Percentiles rank a stretch among this genome's conserved stretches.
phyloP scores from a whole-genome alignment of 2,329 filamentous ascomycete genomes.

The Aspergillus cejpii region DNA sequence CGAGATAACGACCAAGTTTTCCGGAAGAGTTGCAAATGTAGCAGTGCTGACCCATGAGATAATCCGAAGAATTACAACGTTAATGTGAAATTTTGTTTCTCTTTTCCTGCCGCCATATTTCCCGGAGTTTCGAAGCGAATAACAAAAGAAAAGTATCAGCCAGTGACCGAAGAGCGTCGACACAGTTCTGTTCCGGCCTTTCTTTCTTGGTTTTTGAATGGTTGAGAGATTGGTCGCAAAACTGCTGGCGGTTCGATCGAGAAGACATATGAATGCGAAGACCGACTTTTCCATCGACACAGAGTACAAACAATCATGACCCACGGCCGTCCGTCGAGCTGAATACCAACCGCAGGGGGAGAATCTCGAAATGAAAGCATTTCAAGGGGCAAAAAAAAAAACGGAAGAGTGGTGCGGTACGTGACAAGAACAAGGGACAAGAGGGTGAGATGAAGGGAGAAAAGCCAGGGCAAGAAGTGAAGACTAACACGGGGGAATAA shows the following conservation, averaged over 20 bases:
- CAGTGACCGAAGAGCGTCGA: slow-evolving; percentile 34
- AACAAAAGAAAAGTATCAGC: slow-evolving; percentile 36
- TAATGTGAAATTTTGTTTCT: slow-evolving; percentile 30
- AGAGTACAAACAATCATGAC: slow-evolving; percentile 34
- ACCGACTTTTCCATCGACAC: slow-evolving; percentile 26
- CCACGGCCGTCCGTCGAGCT: slow-evolving; percentile 33
- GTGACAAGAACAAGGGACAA: slow-evolving; percentile 14
- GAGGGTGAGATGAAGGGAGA: slow-evolving; percentile 12
- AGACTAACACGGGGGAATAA: slow-evolving; percentile 9
- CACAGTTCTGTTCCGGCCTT: slow-evolving; percentile 23
- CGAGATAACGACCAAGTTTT: slow-evolving; percentile 35
- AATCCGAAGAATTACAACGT: slow-evolving; percentile 44
- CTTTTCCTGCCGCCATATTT: slow-evolving; percentile 39
- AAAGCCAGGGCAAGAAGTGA: slow-evolving; percentile 18
- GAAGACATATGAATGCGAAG: slow-evolving; percentile 32
- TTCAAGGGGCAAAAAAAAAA: no score
- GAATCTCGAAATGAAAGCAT: slow-evolving; percentile 21
- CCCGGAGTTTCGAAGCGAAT: slow-evolving; percentile 36
- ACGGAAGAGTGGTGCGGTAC: slow-evolving; percentile 25
- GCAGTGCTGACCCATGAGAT: slow-evolving; percentile 40
- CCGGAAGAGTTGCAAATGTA: slow-evolving; percentile 33
- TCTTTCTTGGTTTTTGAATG: slow-evolving; percentile 8
- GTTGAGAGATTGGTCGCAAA: slow-evolving; percentile 31
- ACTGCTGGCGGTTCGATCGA: slow-evolving; percentile 32
- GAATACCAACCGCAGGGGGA: slow-evolving; percentile 28